phyloP scores from a whole-genome alignment of 2,329 filamentous ascomycete genomes.

The Podosphaera xanthii region DNA sequence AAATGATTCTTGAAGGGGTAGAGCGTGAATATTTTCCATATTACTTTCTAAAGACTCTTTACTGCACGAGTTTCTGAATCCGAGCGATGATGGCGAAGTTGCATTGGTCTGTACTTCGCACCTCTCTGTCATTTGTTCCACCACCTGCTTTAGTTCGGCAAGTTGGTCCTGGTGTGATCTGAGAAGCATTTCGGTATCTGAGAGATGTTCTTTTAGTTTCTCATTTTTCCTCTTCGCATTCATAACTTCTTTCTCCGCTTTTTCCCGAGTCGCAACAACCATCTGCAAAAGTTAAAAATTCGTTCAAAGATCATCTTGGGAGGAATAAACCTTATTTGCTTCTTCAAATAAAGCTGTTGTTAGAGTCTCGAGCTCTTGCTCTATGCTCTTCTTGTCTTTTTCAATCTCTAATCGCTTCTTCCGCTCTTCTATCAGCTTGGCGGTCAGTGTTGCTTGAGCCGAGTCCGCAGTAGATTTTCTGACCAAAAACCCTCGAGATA shows the following conservation, averaged over 20 bases:
- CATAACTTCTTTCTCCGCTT: slow-evolving; percentile 69
- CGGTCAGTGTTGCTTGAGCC: slow-evolving; percentile 39
- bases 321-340: slow-evolving; percentile 50
- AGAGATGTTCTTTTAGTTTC: slow-evolving; percentile 62
- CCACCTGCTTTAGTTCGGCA: slow-evolving; percentile 69
- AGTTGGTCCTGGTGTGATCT: slow-evolving; percentile 85
- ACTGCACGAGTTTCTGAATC: slow-evolving; percentile 43
- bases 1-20: slow-evolving; percentile 20
- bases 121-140: slow-evolving; percentile 64
- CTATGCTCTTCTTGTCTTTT: slow-evolving; percentile 68
- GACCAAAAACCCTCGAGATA: slow-evolving; percentile 55
- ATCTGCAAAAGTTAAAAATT: slow-evolving; percentile 64
- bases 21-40: slow-evolving; percentile 12
- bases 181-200: slow-evolving; percentile 67
- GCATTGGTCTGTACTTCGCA: slow-evolving; percentile 48
- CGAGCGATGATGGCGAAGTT: slow-evolving; percentile 57
- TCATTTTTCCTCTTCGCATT: slow-evolving; percentile 65
- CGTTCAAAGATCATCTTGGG: slow-evolving; percentile 28
- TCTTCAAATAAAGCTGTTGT: slow-evolving; percentile 93
- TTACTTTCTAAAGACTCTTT: slow-evolving; percentile 23
- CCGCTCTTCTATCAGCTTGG: slow-evolving; percentile 40
- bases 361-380: slow-evolving; percentile 73
- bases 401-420: slow-evolving; percentile 40
- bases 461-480: slow-evolving; percentile 49
- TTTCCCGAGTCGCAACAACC: slow-evolving; percentile 78